Percentiles rank a stretch among this genome's conserved stretches.
phyloP scores from a whole-genome alignment of 192 early-diverging fungal species.

The Funneliformis geosporum region DNA sequence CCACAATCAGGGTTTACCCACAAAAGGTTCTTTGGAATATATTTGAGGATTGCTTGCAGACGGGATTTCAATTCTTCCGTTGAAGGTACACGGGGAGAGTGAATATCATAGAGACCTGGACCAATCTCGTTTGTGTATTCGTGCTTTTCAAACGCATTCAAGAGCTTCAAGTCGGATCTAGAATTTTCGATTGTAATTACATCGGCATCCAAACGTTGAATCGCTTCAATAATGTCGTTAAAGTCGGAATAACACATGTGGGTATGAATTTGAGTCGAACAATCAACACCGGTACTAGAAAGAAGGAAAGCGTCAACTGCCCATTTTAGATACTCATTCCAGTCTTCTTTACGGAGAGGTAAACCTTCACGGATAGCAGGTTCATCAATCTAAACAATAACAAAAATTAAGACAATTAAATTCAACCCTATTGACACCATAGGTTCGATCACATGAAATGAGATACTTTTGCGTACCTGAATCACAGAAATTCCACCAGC shows the following conservation, averaged over 20 bases:
- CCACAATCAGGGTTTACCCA: slow-evolving; percentile 99
- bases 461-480: slow-evolving; percentile 48
- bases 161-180: slow-evolving; percentile 95
- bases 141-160: slow-evolving; percentile 80
- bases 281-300: slow-evolving; percentile 79
- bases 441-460: no score
- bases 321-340: slow-evolving; percentile 92
- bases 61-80: slow-evolving; percentile 86
- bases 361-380: slow-evolving; percentile 99
- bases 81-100: slow-evolving; percentile 94
- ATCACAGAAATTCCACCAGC: slow-evolving; percentile 88
- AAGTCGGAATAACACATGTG: slow-evolving; percentile 99
- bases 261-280: slow-evolving; percentile 94
- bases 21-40: slow-evolving; percentile 75
- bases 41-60: slow-evolving; percentile 74
- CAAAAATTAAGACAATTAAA: neutral
- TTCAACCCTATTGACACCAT: no score
- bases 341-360: slow-evolving; percentile 85
- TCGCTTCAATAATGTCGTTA: slow-evolving; percentile 96
- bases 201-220: slow-evolving; percentile 91
- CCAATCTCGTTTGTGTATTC: slow-evolving; percentile 90
- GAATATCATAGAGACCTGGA: slow-evolving; percentile 98
- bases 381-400: slow-evolving; percentile 74
- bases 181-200: slow-evolving; percentile 98
- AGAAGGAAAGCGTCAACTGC: slow-evolving; percentile 92